phyloP scores from a whole-genome alignment of 1,284 basidiomycete species.

The Ganoderma multipileum region DNA sequence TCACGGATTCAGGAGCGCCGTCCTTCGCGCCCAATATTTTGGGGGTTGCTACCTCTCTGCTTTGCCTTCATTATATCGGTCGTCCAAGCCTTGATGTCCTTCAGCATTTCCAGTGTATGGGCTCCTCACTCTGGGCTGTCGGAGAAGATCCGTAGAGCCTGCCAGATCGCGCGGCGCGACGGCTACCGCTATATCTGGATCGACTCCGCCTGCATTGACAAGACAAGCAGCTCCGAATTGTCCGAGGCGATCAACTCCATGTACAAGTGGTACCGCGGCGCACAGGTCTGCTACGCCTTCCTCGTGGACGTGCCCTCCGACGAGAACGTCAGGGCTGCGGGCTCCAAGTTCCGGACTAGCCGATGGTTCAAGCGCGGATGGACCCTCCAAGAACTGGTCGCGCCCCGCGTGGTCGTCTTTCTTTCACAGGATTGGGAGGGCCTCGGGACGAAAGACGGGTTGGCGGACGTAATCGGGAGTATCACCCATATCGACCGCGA shows the following conservation, averaged over 20 bases:
- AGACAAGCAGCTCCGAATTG: conserved; percentile 11
- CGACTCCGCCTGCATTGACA: conserved; percentile 19
- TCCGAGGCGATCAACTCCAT: conserved; percentile 16
- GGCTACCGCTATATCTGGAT: conserved; percentile 10
- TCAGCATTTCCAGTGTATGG: not conserved
- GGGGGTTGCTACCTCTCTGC: too few relatives aligned
- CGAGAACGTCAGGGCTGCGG: not conserved
- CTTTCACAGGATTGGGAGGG: not conserved
- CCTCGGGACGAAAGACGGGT: not conserved
- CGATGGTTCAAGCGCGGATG: conserved; percentile 4
- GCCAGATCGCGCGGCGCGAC: conserved; percentile 1
- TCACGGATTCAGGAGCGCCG: too few relatives aligned
- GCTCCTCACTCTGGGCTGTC: not conserved
- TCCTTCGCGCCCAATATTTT: too few relatives aligned
- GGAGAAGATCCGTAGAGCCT: conserved; percentile 5
- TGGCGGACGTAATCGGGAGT: not conserved
- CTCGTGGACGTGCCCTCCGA: conserved; percentile 9
- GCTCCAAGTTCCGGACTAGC: not conserved
- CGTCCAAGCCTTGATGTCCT: too few relatives aligned
- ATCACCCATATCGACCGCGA: not conserved
- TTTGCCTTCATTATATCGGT: too few relatives aligned
- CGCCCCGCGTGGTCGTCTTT: conserved; percentile 1
- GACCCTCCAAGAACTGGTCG: conserved; percentile 15
- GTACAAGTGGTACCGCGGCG: conserved; percentile 6
- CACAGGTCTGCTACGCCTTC: conserved; percentile 14